Conservation (phyloP, 2,329 filamentous ascomycete genomes). For the Fusarium foetens region DNA sequence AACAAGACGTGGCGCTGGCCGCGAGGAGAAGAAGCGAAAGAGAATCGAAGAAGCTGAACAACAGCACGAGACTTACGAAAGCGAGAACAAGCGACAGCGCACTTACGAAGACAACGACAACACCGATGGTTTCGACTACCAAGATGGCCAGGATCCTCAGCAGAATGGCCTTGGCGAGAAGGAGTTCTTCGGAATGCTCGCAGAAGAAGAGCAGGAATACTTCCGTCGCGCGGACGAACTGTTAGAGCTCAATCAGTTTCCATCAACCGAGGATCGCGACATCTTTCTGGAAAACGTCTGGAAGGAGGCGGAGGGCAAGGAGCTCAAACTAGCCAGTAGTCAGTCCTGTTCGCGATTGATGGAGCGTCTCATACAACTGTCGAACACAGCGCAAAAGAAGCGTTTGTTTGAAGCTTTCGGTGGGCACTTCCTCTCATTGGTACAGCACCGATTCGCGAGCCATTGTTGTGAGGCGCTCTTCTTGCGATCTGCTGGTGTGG, state of each 20-base stretch:
- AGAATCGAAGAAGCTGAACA: constrained; percentile 45
- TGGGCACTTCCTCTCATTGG: constrained; percentile 86
- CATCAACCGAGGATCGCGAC: constrained; percentile 75
- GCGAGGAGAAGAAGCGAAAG: constrained; percentile 56
- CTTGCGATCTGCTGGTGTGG: constrained; percentile 79
- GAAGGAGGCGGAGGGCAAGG: constrained; percentile 87
- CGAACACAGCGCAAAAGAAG: constrained; percentile 83
- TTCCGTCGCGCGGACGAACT: constrained; percentile 90
- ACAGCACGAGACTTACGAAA: constrained; percentile 31
- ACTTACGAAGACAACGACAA: constrained; percentile 37
- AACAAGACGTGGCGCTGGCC: constrained; percentile 53
- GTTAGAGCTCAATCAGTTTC: constrained; percentile 90
- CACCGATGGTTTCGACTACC: constrained; percentile 37
- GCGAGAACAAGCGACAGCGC: constrained; percentile 43
- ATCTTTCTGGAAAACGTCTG: constrained; percentile 85
- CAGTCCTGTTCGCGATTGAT: constrained; percentile 94
- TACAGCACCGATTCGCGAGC: constrained; percentile 95
- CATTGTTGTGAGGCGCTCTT: constrained; percentile 98
- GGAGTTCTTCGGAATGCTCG: constrained; percentile 92
- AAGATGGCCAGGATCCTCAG: constrained; percentile 38
- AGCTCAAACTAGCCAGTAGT: constrained; percentile 94
- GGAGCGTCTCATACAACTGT: constrained; percentile 88
- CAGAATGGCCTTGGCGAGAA: constrained; percentile 59
- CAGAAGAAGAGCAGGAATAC: constrained; percentile 94
- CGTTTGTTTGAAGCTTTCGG: constrained; percentile 85